Evolutionary conservation across 306 rosid genomes (phyloP).

Genomic region (Clitoria ternatea): DNA sequence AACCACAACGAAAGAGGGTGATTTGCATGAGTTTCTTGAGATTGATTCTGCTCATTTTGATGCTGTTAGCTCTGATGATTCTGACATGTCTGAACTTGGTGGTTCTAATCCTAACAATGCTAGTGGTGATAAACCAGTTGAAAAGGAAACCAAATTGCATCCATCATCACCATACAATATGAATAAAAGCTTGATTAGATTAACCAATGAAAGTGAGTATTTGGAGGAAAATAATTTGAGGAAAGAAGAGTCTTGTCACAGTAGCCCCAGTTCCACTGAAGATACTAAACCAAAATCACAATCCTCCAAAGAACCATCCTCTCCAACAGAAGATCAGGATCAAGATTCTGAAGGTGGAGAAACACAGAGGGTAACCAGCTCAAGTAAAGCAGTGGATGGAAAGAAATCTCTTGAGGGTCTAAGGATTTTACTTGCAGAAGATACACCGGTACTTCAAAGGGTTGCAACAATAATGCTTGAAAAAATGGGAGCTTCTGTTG

Average conservation of each 20-base stretch:
- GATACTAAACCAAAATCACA: conserved; percentile 18
- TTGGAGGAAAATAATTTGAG: conserved; percentile 35
- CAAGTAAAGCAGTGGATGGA: conserved; percentile 39
- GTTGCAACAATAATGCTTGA: conserved; percentile 98
- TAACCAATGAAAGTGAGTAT: conserved; percentile 37
- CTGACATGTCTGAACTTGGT: conserved; percentile 53
- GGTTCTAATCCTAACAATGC: conserved; percentile 32
- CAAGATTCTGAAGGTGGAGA: conserved; percentile 32
- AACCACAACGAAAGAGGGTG: conserved; percentile 49
- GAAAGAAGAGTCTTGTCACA: conserved; percentile 41
- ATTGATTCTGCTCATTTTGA: conserved; percentile 85
- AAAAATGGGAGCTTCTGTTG: conserved; percentile 89
- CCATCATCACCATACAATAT: conserved; percentile 34
- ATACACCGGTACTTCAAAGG: conserved; percentile 90
- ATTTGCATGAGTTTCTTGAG: conserved; percentile 72
- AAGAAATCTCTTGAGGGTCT: conserved; percentile 79
- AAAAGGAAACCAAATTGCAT: conserved; percentile 24
- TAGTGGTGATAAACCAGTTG: conserved; percentile 38
- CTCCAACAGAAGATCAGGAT: conserved; percentile 27
- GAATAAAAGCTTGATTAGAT: conserved; percentile 47
- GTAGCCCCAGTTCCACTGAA: conserved; percentile 11
- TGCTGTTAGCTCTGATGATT: conserved; percentile 72
- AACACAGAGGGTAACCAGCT: conserved; percentile 25
- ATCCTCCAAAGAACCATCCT: conserved; percentile 23
- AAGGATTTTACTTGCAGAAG: conserved; percentile 88